A percentile compares a stretch with the other conserved stretches of the same genome.
Conservation (phyloP, 371 early-diverging fungal species). For the Chytridium lagenaria region DNA sequence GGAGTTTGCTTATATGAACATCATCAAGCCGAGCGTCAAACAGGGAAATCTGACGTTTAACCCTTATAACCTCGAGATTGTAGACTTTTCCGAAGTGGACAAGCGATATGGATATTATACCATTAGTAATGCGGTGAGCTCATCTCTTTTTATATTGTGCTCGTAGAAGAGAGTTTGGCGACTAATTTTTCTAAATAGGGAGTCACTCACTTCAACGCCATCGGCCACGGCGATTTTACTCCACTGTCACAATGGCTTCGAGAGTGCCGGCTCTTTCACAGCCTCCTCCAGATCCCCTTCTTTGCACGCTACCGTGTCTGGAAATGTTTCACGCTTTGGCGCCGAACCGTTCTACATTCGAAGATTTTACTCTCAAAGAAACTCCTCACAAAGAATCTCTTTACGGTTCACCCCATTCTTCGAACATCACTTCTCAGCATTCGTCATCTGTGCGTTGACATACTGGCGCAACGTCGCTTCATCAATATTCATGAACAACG, state of each 20-base stretch:
- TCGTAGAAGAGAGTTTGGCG: conserved; percentile 15
- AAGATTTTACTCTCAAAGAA: conserved; percentile 46
- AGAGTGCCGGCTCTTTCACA: conserved; percentile 47
- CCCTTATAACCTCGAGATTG: conserved; percentile 49
- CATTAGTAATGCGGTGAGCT: conserved; percentile 43
- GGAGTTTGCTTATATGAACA: conserved; percentile 49
- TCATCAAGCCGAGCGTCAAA: conserved; percentile 8
- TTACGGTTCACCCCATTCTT: conserved; percentile 43
- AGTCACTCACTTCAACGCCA: conserved; percentile 40
- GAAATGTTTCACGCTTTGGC: conserved; percentile 51
- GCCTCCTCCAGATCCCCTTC: conserved; percentile 49
- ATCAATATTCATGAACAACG: conserved; percentile 35
- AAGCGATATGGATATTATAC: conserved; percentile 46
- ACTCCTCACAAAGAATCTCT: conserved; percentile 37
- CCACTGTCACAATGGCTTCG: conserved; percentile 50
- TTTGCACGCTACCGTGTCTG: conserved; percentile 47
- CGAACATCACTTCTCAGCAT: conserved; percentile 36
- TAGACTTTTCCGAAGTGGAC: conserved; percentile 39
- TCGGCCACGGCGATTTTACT: conserved; percentile 47
- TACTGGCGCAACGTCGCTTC: conserved; percentile 33
- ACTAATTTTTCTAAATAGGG: conserved; percentile 37
- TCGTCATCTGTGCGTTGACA: conserved; percentile 32
- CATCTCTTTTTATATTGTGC: neutral
- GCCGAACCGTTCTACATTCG: conserved; percentile 47
- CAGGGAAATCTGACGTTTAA: conserved; percentile 37